Evolutionary conservation across 495 filamentous ascomycete genomes (phyloP), one percentile per base, ranked within the genome.

Genomic region (Lasiosphaeria ovina): DNA sequence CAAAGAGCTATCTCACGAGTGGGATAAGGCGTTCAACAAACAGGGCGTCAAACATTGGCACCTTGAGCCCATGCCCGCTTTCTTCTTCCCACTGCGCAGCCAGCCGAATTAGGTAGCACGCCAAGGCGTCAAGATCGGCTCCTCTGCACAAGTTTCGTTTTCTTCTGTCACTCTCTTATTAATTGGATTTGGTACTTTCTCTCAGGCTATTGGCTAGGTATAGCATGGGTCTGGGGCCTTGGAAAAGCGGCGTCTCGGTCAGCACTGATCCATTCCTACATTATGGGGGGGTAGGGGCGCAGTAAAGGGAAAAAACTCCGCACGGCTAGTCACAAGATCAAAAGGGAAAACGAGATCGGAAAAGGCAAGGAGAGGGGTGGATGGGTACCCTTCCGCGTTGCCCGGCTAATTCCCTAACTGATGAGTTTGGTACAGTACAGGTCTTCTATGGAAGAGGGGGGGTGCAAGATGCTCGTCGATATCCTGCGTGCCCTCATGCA

Each of bases 1-100:
- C 14, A 60, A 65, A 9, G 74, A 73, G 58, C 72, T 81, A 31
- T 61, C 63, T 56, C 63, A 57, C 53, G 78, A 79, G 55, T 81
- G 78, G 78, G 58, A 72, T 42, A 65, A 74, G 55, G 79, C 79
- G 32, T 81, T 80, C 56, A 69, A 69, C 17, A 61, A 66, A 55
- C 62, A 74, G 42, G 74, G 72, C 45, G 61, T 60, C 69, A 75
- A 71, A 63, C 70, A 75, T 58, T 81, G 77, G 77, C 79, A 81
- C 62, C 67, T 80, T 44, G 78, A 80, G 62, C 79, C 79, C 55
- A 81, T 81, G 78, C 79, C 79, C 7, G 61, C 65, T 36, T 77
- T 74, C 68, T 79, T 72, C 62, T 81, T 80, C 62, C 74, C 79
- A 35, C 71, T 81, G 56, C 75, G 78, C 52, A 69, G 67, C 38